Conservation (phyloP, 352 stramenopile genomes). For the Aphanomyces invadans region DNA sequence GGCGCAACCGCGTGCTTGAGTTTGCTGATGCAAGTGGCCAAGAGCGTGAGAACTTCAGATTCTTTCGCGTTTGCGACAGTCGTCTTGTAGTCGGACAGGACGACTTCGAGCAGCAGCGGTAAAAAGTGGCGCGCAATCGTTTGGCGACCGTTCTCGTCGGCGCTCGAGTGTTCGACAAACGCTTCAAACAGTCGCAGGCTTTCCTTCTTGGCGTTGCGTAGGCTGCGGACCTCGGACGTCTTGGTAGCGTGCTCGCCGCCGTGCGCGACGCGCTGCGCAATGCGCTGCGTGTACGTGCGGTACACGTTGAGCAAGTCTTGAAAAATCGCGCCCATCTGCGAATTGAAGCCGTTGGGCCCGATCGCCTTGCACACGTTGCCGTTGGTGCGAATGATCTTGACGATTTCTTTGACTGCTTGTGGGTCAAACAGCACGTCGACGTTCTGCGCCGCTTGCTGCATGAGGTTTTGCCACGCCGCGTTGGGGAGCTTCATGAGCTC, state of each 20-base stretch:
- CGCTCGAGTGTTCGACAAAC: slow-evolving; percentile 88
- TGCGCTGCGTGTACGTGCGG: slow-evolving; percentile 96
- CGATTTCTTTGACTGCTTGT: slow-evolving; percentile 85
- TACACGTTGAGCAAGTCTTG: slow-evolving; percentile 99
- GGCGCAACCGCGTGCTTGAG: slow-evolving; percentile 85
- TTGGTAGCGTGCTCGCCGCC: slow-evolving; percentile 93
- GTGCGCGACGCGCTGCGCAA: slow-evolving; percentile 84
- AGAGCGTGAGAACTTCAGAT: slow-evolving; percentile 91
- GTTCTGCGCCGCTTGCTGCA: slow-evolving; percentile 64
- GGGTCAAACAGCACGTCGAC: slow-evolving; percentile 74
- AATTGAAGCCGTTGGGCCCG: slow-evolving; percentile 92
- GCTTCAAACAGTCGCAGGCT: slow-evolving; percentile 93
- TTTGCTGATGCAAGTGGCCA: slow-evolving; percentile 95
- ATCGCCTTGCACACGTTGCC: slow-evolving; percentile 93
- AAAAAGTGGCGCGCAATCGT: slow-evolving; percentile 92
- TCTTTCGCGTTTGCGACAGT: slow-evolving; percentile 67
- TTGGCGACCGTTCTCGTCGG: slow-evolving; percentile 59
- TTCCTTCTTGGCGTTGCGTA: slow-evolving; percentile 97
- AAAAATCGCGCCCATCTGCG: slow-evolving; percentile 97
- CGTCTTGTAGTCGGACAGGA: slow-evolving; percentile 94
- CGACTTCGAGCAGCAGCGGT: slow-evolving; percentile 93
- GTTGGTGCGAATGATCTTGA: slow-evolving; percentile 98
- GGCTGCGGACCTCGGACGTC: slow-evolving; percentile 85
- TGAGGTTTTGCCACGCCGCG: slow-evolving; percentile 83
- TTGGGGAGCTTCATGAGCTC: slow-evolving; percentile 96